Evolutionary conservation across 441 rosid genomes (phyloP).

Genomic region (Euphorbia schlechtendalii): DNA sequence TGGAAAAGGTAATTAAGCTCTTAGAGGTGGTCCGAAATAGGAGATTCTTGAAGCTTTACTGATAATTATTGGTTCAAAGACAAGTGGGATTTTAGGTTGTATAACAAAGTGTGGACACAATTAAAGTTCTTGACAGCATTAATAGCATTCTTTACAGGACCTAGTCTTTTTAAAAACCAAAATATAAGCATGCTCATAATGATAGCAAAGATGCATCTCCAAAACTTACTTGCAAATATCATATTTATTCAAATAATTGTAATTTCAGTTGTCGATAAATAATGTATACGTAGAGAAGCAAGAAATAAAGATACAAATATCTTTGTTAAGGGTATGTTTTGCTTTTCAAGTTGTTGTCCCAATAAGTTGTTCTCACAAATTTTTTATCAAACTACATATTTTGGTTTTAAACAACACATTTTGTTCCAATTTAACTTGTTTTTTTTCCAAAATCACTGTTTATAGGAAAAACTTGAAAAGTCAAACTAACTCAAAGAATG

Average conservation of each 20-base stretch:
- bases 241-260: neutral
- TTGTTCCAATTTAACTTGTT: no score
- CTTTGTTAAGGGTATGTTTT: no score
- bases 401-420: neutral
- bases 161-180: neutral
- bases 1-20: constrained; percentile 2
- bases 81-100: constrained; percentile 1
- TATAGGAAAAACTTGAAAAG: no score
- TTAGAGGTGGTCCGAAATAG: neutral
- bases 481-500: neutral
- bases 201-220: constrained; percentile 1
- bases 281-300: neutral
- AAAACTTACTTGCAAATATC: neutral
- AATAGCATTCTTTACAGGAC: constrained; percentile 2
- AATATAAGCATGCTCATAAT: constrained; percentile 3
- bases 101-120: neutral
- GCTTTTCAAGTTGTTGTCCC: no score
- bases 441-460: no score
- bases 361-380: no score
- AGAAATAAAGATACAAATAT: neutral
- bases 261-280: neutral
- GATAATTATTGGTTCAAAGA: neutral
- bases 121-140: constrained; percentile 10
- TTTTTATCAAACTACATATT: neutral
- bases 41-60: constrained; percentile 5